A percentile compares a stretch with the other conserved stretches of the same genome.
Evolutionary conservation across 2,329 filamentous ascomycete species (phyloP).

Genomic region (Hymenoscyphus occultus): DNA sequence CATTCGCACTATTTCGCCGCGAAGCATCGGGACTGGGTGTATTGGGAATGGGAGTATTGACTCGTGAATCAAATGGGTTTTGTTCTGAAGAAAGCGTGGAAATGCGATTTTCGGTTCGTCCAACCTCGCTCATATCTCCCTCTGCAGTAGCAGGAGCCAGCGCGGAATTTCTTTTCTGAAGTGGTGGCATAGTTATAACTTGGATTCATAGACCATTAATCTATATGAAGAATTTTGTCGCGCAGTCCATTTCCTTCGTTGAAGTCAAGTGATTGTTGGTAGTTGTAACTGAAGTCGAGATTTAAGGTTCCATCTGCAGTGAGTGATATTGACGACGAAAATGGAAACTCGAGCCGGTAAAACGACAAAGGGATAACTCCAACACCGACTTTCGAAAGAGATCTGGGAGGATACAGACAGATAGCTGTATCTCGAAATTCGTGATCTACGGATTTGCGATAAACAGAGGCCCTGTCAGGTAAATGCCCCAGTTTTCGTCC

Average conservation of each 20-base stretch:
- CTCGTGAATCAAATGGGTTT: slow-evolving; percentile 18
- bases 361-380: not conserved
- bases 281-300: not conserved
- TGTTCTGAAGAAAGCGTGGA: slow-evolving; percentile 12
- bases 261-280: not conserved
- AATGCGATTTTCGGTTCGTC: slow-evolving; percentile 17
- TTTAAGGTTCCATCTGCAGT: not conserved
- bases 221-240: not conserved
- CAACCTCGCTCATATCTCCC: slow-evolving; percentile 9
- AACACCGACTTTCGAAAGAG: not conserved
- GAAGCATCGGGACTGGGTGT: slow-evolving; percentile 3
- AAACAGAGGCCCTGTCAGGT: not conserved
- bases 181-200: slow-evolving; percentile 5
- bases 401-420: not conserved
- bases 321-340: not conserved
- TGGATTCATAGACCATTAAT: not conserved
- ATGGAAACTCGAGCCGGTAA: not conserved
- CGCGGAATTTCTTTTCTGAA: slow-evolving; percentile 14
- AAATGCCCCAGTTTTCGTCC: not conserved
- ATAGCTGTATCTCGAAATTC: not conserved
- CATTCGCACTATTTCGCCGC: slow-evolving; percentile 11
- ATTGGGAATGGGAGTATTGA: slow-evolving; percentile 10
- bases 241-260: slow-evolving; percentile 6
- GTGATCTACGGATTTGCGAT: not conserved
- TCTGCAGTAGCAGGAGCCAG: slow-evolving; percentile 2